Base-by-base conservation (phyloP, 2,329 filamentous ascomycete species). In the Stylonectria norvegica region DNA sequence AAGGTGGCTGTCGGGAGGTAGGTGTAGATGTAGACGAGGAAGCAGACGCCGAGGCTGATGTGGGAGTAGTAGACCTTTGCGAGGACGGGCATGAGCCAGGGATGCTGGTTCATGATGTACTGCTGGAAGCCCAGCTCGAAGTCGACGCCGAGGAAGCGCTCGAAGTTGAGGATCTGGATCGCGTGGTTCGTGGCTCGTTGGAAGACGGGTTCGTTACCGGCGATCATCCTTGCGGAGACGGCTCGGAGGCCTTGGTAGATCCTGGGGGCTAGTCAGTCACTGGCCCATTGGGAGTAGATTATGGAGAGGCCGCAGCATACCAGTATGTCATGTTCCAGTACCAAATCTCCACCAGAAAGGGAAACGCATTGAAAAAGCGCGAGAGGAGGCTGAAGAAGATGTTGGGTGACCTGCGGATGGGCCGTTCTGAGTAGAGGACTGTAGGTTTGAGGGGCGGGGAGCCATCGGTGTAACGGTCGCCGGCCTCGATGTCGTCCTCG, bases 1-100 rank as follows among this genome's bases (percentile, higher is more conserved):
- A 68, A 74, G 0, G 57, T 64, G 4, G 57, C 46, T 1, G 62
- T 53, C 3, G 67, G 64, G 15, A 70, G 54, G 48, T 60, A 72
- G 2, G 69, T 71, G 53, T 73, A 76, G 22, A 61, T 62, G 53
- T 73, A 72, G 5, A 70, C 65, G 41, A 73, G 58, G 55, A 75
- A 76, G 25, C 59, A 52, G 15, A 73, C 62, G 17, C 68, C 68
- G 18, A 73, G 45, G 38, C 65, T 52, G 36, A 73, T 72, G 50
- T 73, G 70, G 2, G 65, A 71, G 50, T 69, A 67, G 53, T 72
- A 73, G 27, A 73, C 59, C 19, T 57, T 59, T 23, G 67, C 65
- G 15, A 73, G 57, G 33, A 66, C 34, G 7, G 57, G 45, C 61
- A 69, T 69, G 14, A 71, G 51, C 58, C 58, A 59, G 3, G 65